Evolutionary conservation across 2,329 filamentous ascomycete genomes (phyloP), one percentile per base, ranked within the genome.

Genomic region (Verticillium albo-atrum): DNA sequence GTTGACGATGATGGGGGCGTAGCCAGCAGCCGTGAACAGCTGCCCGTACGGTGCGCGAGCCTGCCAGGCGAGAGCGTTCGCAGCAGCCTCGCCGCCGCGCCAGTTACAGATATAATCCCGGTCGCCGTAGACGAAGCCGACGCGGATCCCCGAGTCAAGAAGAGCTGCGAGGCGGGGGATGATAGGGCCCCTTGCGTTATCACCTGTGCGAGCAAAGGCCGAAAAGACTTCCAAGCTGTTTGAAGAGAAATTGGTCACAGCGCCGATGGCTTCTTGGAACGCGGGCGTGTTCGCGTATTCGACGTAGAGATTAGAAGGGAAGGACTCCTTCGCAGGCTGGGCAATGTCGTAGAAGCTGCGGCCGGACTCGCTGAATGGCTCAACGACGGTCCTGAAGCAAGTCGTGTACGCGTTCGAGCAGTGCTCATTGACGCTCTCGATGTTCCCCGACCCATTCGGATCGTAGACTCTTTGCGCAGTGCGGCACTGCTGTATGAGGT

Each of bases 81-180:
- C 90, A 50, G 91, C 79, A 2, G 88, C 86, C 72, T 95, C 83
- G 35, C 90, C 91, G n/a, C 91, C 91, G 64, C 88, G 77, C 84
- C 88, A 88, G 70, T 87, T 87, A 71, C 84, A 88, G 61, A 85
- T 81, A 67, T 84, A 87, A 70, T 88, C 85, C 61, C 83, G 74
- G 67, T 87, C 84, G 27, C 84, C 84, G 69, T 94, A 91, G 58
- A 92, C 82, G 61, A 95, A 75, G 6, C 88, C 88, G 17, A 95
- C 82, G 12, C 85, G 86, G 20, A 92, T 82, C 15, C 86, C 87
- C 2, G 76, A 78, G 23, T 83, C 77, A 57, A 90, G 76, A 25
- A 90, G 81, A 15, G 78, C 74, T 57, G 87, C 85, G 15, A 90
- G 77, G 58, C 84, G 78, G 62, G 79, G 72, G 35, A 88, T 75